Evolutionary conservation across 768 basidiomycete species (phyloP).

Genomic region (Suillus spraguei): DNA sequence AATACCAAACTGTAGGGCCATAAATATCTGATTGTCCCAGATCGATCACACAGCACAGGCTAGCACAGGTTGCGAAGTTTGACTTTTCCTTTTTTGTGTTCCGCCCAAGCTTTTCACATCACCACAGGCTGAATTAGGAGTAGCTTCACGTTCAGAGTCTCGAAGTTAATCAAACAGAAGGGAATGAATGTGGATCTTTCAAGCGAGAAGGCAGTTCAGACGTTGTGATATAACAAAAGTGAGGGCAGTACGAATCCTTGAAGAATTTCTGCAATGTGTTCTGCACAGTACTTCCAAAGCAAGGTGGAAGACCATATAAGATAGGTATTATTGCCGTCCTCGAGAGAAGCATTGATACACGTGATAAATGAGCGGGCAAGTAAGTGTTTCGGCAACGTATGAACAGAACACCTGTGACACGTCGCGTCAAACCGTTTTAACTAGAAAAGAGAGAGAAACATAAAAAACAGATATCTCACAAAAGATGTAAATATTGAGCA

Average conservation of each 20-base stretch:
- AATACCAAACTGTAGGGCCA: neutral
- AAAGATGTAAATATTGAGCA: constrained; percentile 18
- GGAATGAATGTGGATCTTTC: neutral
- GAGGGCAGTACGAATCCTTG: neutral
- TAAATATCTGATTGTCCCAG: neutral
- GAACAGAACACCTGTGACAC: constrained; percentile 9
- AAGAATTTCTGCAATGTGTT: neutral
- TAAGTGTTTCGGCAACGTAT: constrained; percentile 10
- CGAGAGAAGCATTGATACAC: constrained; percentile 16
- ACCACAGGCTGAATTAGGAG: neutral
- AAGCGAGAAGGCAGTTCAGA: neutral
- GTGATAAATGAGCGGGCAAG: constrained; percentile 12
- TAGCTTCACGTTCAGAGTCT: neutral
- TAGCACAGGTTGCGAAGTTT: too few relatives aligned
- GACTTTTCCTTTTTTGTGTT: neutral
- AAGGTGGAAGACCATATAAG: constrained; percentile 4
- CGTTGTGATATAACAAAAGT: neutral
- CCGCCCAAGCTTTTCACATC: neutral
- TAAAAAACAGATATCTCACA: constrained; percentile 24
- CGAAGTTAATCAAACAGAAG: neutral
- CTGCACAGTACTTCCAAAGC: neutral
- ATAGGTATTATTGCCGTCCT: constrained; percentile 18
- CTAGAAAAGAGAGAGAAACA: constrained; percentile 4
- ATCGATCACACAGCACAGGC: neutral
- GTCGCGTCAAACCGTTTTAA: constrained; percentile 12